phyloP scores from a whole-genome alignment of 768 basidiomycete species.

The Mycena rebaudengoi region DNA sequence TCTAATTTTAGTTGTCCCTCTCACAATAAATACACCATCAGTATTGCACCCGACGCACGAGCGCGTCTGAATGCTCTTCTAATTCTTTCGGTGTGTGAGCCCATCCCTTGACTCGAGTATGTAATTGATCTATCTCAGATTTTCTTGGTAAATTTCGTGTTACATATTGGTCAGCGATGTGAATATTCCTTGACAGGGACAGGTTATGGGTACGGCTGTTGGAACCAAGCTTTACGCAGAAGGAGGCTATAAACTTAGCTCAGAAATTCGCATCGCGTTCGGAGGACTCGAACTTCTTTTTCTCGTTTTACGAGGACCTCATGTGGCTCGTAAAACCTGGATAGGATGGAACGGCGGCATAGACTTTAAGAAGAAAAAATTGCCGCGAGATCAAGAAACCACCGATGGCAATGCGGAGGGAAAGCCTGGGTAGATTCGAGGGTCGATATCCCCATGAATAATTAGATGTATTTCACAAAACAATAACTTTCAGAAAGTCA shows the following conservation, averaged over 20 bases:
- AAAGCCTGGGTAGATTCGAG: not conserved
- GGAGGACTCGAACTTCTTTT: conserved; percentile 51
- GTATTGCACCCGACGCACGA: conserved; percentile 49
- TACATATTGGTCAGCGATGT: conserved; percentile 53
- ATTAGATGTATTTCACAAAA: too few relatives aligned
- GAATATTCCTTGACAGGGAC: conserved; percentile 42
- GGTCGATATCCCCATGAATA: too few relatives aligned
- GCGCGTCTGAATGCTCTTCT: conserved; percentile 67
- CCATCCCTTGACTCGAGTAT: too few relatives aligned
- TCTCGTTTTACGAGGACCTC: conserved; percentile 61
- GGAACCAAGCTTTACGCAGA: conserved; percentile 60
- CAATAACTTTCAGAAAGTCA: too few relatives aligned
- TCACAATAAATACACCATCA: conserved; percentile 33
- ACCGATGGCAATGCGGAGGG: not conserved
- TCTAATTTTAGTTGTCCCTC: conserved; percentile 35
- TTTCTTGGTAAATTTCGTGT: conserved; percentile 9
- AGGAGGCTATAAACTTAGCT: conserved; percentile 61
- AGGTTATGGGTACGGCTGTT: conserved; percentile 67
- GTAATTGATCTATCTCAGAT: conserved; percentile 4
- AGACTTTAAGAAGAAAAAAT: conserved; percentile 7
- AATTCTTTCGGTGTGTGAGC: conserved; percentile 37
- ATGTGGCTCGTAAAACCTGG: conserved; percentile 43
- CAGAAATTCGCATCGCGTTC: conserved; percentile 54
- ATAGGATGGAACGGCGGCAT: conserved; percentile 48
- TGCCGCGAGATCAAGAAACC: not conserved